Evolutionary conservation across 352 stramenopile species (phyloP).

Genomic region (Elongisporangium senticosum): DNA sequence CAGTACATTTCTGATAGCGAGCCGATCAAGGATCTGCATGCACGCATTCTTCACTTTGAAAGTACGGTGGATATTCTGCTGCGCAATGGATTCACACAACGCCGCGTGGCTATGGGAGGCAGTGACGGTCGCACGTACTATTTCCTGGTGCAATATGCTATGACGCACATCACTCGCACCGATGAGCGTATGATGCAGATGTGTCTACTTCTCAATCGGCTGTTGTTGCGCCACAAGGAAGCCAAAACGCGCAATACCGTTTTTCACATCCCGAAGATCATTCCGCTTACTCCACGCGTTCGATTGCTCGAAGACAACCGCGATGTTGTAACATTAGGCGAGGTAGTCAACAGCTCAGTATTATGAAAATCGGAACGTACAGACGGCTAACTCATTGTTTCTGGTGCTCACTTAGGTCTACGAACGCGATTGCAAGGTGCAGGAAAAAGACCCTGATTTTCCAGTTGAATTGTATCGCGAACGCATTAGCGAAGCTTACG

Average conservation of each 20-base stretch:
- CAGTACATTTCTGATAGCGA: conserved; percentile 91
- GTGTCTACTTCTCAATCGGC: conserved; percentile 85
- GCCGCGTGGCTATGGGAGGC: conserved; percentile 86
- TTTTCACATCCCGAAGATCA: conserved; percentile 90
- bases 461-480: conserved; percentile 77
- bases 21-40: conserved; percentile 89
- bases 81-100: conserved; percentile 87
- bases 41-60: conserved; percentile 88
- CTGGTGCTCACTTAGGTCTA: conserved; percentile 40
- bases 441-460: conserved; percentile 70
- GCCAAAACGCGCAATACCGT: conserved; percentile 83
- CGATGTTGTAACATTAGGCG: conserved; percentile 80
- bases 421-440: conserved; percentile 62
- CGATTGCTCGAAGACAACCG: conserved; percentile 82
- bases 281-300: conserved; percentile 89
- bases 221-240: conserved; percentile 84
- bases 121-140: conserved; percentile 87
- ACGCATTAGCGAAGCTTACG: conserved; percentile 67
- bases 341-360: conserved; percentile 19
- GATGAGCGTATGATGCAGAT: conserved; percentile 94
- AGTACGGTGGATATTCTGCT: conserved; percentile 80
- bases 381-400: not conserved
- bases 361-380: not conserved
- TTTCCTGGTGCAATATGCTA: conserved; percentile 91
- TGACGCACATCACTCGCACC: conserved; percentile 91